phyloP scores from a whole-genome alignment of 2,329 filamentous ascomycete species.

The Neofusicoccum laricinum region DNA sequence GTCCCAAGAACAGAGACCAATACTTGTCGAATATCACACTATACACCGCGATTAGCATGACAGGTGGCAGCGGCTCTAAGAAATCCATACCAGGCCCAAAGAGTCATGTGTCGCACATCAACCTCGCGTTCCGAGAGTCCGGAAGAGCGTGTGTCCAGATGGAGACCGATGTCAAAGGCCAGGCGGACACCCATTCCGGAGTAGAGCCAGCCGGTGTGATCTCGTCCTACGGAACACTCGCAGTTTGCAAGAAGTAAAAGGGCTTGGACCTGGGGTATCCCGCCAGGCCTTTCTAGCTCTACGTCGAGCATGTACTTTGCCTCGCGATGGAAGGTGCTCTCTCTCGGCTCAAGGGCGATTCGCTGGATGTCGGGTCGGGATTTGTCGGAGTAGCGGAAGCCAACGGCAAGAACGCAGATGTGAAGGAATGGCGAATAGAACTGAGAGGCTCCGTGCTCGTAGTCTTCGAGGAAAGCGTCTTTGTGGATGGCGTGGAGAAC shows the following conservation, averaged over 20 bases:
- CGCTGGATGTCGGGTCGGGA: conserved; percentile 48
- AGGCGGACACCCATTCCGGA: conserved; percentile 36
- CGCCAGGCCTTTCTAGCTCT: conserved; percentile 52
- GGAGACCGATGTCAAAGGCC: conserved; percentile 27
- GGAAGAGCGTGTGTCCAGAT: conserved; percentile 42
- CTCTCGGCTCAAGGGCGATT: conserved; percentile 46
- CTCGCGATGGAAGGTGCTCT: conserved; percentile 54
- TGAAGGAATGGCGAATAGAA: conserved; percentile 55
- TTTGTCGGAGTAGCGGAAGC: conserved; percentile 52
- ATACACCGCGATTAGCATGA: not conserved
- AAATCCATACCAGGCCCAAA: conserved; percentile 43
- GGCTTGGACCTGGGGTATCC: conserved; percentile 53
- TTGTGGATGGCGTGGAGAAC: conserved; percentile 51
- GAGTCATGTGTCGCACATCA: conserved; percentile 38
- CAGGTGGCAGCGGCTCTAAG: not conserved
- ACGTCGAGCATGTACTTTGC: conserved; percentile 55
- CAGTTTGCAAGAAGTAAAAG: conserved; percentile 52
- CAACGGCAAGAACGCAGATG: conserved; percentile 52
- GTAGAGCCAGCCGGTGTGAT: conserved; percentile 54
- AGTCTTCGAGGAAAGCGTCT: conserved; percentile 49
- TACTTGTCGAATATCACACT: conserved; percentile 29
- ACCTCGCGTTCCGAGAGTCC: conserved; percentile 42
- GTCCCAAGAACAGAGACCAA: conserved; percentile 55
- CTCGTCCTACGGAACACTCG: conserved; percentile 53
- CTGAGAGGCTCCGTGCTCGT: conserved; percentile 44